Conservation (phyloP, 2,329 filamentous ascomycete species). For the Aspergillus caelatus region DNA sequence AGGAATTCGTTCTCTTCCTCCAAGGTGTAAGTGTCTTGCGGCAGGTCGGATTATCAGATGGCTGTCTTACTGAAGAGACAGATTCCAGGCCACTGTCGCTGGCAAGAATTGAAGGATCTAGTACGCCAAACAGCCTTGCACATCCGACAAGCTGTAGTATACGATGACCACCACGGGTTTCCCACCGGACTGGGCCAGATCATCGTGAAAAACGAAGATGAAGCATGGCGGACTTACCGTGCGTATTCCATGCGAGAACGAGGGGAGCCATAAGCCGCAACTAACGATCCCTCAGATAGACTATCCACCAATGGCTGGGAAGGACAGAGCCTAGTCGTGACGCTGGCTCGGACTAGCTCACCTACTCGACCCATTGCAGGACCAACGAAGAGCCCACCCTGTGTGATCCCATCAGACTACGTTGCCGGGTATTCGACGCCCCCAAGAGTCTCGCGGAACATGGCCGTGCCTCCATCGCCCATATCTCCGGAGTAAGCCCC, state of each 20-base stretch:
- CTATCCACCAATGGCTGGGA: constrained; percentile 48
- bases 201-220: constrained; percentile 49
- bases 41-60: not conserved
- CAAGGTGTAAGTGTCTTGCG: constrained; percentile 39
- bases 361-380: constrained; percentile 47
- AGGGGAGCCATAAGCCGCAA: not conserved
- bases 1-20: constrained; percentile 49
- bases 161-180: constrained; percentile 46
- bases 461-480: constrained; percentile 37
- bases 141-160: constrained; percentile 49
- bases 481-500: constrained; percentile 39
- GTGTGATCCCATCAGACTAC: constrained; percentile 31
- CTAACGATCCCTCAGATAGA: constrained; percentile 32
- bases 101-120: constrained; percentile 50
- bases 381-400: constrained; percentile 42
- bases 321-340: constrained; percentile 46
- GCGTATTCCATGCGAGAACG: constrained; percentile 16
- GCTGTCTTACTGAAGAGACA: constrained; percentile 24
- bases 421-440: constrained; percentile 37
- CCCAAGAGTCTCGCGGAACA: constrained; percentile 30
- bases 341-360: constrained; percentile 42
- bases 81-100: constrained; percentile 48
- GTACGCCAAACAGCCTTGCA: constrained; percentile 48
- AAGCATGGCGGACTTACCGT: constrained; percentile 49
- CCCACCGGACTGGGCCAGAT: constrained; percentile 48